Evolutionary conservation across 768 basidiomycete species (phyloP), one percentile per base, ranked within the genome.

Genomic region (Phylloporus scabripes): DNA sequence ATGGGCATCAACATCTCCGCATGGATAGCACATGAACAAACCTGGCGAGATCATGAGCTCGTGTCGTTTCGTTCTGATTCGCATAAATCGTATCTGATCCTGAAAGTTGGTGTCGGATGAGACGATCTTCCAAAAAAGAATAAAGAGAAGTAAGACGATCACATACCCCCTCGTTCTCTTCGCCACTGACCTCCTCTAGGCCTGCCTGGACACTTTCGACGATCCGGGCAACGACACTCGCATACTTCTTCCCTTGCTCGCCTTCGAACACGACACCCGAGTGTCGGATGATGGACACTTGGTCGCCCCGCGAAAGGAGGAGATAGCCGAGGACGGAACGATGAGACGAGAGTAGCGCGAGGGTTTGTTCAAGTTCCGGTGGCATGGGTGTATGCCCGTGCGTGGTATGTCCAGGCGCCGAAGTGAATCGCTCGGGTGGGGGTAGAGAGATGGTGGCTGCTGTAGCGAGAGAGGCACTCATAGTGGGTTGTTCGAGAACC

Each of bases 41-140:
- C 93, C 88, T 49, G 93, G 93, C 2, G 93, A 90, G 52, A 96
- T 92, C 85, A 96, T 88, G 49, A 96, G 73, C 62, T 95, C 93
- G 65, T 96, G 93, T 45, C 87, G 78, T 63, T 81, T 89, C 50
- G 93, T 95, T 42, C 93, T 80, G 70, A 95, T 92, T 50, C 92
- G 74, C 80, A 96, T 82, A 60, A 95, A 90, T 51, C 81, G 79
- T 39, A 95, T 75, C 21, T 90, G 85, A 62, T 94, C 92, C 91
- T 94, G 6, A 21, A 20, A 21, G 18, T 36, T 1, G 17, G 34
- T 4, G 29, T 24, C 20, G 2, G 31, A 23, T n/a, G 18, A 41
- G 34, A 8, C 7, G 39, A 45, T 38, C 9, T 21, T 1, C 4
- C 15, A 11, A 15, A 32, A 24, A 3, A 17, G 20, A n/a, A 14